phyloP scores from a whole-genome alignment of 176 grass and related monocot genomes.

The Bonia amplexicaulis region DNA sequence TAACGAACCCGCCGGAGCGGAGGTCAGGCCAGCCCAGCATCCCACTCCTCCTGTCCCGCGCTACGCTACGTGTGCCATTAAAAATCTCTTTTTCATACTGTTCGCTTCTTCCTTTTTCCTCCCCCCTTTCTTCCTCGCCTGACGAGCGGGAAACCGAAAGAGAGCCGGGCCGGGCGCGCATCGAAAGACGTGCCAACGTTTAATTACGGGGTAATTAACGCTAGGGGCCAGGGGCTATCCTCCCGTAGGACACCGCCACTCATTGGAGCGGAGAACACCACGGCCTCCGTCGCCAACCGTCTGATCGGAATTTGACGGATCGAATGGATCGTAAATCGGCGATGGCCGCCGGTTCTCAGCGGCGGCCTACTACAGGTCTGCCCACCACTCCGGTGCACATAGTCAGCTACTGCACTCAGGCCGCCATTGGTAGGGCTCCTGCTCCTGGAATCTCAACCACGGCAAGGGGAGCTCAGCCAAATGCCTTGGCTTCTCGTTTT shows the following conservation, averaged over 20 bases:
- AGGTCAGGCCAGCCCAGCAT: neutral
- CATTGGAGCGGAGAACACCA: neutral
- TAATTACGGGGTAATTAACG: neutral
- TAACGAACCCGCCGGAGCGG: conserved; percentile 7
- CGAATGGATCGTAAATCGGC: too few species aligned
- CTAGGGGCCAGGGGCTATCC: neutral
- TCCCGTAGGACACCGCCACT: neutral
- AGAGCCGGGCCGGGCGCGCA: neutral
- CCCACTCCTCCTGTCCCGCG: neutral
- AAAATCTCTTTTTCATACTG: neutral
- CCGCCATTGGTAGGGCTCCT: too few species aligned
- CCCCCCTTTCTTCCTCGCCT: too few species aligned
- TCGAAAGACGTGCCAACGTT: neutral
- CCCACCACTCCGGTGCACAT: too few species aligned
- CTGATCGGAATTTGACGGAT: neutral
- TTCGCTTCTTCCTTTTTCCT: too few species aligned
- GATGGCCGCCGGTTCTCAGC: too few species aligned
- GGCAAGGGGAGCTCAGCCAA: too few species aligned
- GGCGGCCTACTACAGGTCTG: too few species aligned
- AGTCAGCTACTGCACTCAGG: too few species aligned
- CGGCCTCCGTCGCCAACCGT: too few species aligned
- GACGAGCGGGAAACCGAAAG: neutral
- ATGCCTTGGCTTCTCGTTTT: too few species aligned
- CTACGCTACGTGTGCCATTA: neutral
- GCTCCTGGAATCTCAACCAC: too few species aligned